These are phyloP conservation scores for Antitrichia curtipendula DNA, from an alignment of 225 moss, liverwort and hornwort genomes.

Conservation along the genomic window DNA sequence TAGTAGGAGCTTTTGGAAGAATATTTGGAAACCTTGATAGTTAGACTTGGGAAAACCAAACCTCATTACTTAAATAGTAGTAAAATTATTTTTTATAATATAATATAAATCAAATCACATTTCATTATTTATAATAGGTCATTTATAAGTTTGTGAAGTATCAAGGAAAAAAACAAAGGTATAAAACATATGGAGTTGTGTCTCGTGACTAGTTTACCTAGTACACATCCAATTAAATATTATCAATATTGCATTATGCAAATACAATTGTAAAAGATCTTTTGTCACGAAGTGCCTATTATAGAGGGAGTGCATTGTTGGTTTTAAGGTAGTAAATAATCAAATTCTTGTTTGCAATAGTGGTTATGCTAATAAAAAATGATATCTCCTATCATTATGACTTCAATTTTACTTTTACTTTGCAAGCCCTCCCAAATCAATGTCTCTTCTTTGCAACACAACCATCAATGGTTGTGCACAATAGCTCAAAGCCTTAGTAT, in stretches of 20 bases:
- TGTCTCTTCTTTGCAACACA: neutral
- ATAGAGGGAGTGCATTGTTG: neutral
- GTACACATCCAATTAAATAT: neutral
- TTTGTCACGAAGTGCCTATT: accelerated
- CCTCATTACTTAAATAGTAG: accelerated
- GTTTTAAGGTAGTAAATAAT: neutral
- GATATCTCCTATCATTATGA: neutral
- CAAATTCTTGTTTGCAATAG: neutral
- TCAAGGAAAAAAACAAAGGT: neutral
- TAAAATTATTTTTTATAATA: neutral
- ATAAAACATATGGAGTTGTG: neutral
- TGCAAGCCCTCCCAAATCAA: no score
- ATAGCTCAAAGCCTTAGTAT: neutral
- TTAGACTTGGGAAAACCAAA: neutral
- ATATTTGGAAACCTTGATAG: neutral
- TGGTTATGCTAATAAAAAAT: neutral
- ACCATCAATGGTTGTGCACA: accelerated
- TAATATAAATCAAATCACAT: neutral
- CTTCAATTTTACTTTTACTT: no score
- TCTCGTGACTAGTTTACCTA: accelerated
- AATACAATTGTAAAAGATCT: neutral
- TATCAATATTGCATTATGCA: neutral
- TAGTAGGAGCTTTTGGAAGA: neutral
- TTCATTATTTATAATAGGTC: neutral
- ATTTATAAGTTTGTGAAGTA: neutral